These are phyloP conservation scores for Phaffia rhodozyma DNA, from an alignment of 1,284 basidiomycete genomes.

Conservation along the genomic window DNA sequence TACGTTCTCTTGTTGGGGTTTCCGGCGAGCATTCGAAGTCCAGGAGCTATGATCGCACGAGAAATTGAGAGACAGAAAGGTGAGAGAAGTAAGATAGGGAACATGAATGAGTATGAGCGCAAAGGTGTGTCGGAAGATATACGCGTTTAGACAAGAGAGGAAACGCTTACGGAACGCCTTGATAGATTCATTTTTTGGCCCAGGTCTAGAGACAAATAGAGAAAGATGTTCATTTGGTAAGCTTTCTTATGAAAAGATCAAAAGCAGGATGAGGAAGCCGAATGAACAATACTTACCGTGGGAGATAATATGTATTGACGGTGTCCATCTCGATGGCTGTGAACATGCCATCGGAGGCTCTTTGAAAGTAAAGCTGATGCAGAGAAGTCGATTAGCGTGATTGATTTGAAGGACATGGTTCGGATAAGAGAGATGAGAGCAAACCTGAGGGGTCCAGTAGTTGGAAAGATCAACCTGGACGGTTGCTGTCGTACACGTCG, in stretches of 20 bases:
- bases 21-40: constrained; percentile 20
- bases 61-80: background rate
- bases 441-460: constrained; percentile 14
- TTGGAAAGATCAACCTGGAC: constrained; percentile 6
- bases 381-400: background rate
- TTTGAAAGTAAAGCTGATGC: constrained; percentile 7
- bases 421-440: background rate
- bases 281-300: too few relatives aligned
- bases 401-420: background rate
- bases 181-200: constrained; percentile 9
- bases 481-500: constrained; percentile 9
- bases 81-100: background rate
- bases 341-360: background rate
- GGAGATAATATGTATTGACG: constrained; percentile 11
- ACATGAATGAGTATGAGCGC: background rate
- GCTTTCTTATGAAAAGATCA: too few relatives aligned
- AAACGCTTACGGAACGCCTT: background rate
- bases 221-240: background rate
- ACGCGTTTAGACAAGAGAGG: background rate
- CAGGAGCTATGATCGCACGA: background rate
- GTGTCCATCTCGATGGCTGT: constrained; percentile 5
- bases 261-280: too few relatives aligned
- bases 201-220: background rate
- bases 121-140: background rate
- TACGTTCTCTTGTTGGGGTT: constrained; percentile 17